Percentiles rank a stretch among this genome's conserved stretches.
Conservation (phyloP, 23 red algal species). For the Pyropia haitanensis region DNA sequence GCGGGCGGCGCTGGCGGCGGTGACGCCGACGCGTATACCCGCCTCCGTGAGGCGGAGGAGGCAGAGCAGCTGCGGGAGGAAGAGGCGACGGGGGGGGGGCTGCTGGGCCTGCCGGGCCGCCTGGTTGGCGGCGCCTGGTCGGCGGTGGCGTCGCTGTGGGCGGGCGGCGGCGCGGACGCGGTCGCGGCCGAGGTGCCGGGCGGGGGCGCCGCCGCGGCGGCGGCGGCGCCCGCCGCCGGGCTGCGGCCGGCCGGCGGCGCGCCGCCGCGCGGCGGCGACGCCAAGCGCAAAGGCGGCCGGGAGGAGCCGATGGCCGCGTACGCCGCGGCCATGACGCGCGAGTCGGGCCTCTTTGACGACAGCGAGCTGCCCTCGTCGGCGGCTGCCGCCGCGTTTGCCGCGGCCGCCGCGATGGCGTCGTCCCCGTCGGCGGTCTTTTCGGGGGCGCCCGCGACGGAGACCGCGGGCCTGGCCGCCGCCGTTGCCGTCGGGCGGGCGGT, state of each 20-base stretch:
- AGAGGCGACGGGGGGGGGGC: background rate
- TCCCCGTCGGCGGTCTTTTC: constrained; percentile 6
- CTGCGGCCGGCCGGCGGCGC: background rate
- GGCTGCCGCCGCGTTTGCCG: constrained; percentile 32
- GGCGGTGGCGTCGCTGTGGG: too few relatives aligned
- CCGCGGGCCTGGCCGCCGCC: constrained; percentile 22
- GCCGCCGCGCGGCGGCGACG: background rate
- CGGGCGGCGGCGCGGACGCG: too few relatives aligned
- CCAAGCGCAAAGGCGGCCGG: background rate
- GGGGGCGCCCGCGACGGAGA: constrained; percentile 4
- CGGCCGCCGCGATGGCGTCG: constrained; percentile 33
- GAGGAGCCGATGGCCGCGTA: background rate
- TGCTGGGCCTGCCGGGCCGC: too few relatives aligned
- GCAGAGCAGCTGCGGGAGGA: background rate
- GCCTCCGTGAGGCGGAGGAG: background rate
- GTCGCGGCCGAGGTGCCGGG: too few relatives aligned
- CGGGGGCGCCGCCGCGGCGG: background rate
- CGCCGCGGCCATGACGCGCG: constrained; percentile 12
- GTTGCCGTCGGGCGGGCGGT: constrained; percentile 42
- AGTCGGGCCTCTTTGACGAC: constrained; percentile 12
- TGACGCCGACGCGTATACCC: background rate
- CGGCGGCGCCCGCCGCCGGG: background rate
- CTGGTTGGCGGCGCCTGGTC: too few relatives aligned
- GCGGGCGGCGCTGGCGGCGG: background rate
- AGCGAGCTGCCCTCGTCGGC: background rate